Evolutionary conservation across 139 green algal species (phyloP), one percentile per base, ranked within the genome.

Genomic region (Raphidocelis subcapitata): DNA sequence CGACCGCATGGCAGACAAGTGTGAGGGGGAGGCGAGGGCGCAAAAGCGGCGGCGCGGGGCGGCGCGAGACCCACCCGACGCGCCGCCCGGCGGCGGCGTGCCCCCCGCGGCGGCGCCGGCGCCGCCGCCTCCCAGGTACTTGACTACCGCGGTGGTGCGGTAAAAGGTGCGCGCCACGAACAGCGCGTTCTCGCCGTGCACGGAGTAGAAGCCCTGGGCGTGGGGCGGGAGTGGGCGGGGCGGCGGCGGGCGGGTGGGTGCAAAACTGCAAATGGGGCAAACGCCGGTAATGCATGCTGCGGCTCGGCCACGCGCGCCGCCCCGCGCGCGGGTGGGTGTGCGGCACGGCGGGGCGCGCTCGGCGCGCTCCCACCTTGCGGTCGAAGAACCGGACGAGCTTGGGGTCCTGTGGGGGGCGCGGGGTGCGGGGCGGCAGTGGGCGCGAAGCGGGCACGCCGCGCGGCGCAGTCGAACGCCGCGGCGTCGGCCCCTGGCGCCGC

Each of bases 101-200:
- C 14, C 61, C 3, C 51, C 41, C 5, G 32, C 54, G 54, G 10
- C 36, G 37, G 68, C 73, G 5, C 36, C 63, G 21, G 10, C 46
- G 41, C 61, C 71, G 33, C 69, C 73, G 15, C 47, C 75, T 21
- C 79, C 85, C 14, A 85, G 67, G 35, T 84, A 79, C 46, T 87
- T 86, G 4, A 93, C 81, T 1, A 92, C 85, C 12, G 88, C 86
- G 16, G 84, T 86, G 35, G 90, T 94, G 21, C 88, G 89, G 81
- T 96, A 97, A 63, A 96, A 96, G 2, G 75, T 57, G 10, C 82
- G 80, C 2, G 93, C 91, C 2, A 98, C 74, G 54, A 91, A 85
- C 3, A 90, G 36, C 0, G 94, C 92, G n/a, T 82, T 68, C 2
- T 91, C 81, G 32, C 94, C 94, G 75, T 97, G 94, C 10, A 93